These are phyloP conservation scores for Metschnikowia santaceciliae DNA, from an alignment of 805 yeast species.

Conservation along the genomic window DNA sequence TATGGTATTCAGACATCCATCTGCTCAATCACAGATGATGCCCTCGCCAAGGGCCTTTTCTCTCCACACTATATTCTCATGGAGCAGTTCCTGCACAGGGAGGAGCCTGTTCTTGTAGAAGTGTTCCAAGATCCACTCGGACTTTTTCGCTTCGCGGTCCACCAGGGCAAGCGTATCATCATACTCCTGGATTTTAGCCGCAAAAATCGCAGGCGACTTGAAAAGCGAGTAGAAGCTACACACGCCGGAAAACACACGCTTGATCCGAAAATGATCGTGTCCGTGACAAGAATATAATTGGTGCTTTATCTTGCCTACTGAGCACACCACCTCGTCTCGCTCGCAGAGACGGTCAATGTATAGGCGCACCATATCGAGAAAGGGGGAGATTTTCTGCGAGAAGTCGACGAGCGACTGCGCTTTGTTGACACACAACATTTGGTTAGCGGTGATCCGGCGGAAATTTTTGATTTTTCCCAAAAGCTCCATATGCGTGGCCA, in stretches of 20 bases:
- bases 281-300: conserved; percentile 9
- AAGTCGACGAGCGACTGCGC: conserved; percentile 9
- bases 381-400: conserved; percentile 7
- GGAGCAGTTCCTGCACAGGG: conserved; percentile 11
- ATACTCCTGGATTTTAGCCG: conserved; percentile 4
- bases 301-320: conserved; percentile 5
- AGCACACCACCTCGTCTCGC: conserved; percentile 12
- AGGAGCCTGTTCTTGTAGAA: conserved; percentile 10
- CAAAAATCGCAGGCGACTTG: conserved; percentile 6
- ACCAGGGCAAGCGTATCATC: conserved; percentile 8
- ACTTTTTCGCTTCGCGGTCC: conserved; percentile 6
- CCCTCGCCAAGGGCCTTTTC: conserved; percentile 12
- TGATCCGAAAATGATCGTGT: conserved; percentile 10
- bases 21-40: conserved; percentile 6
- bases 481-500: conserved; percentile 11
- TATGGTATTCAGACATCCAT: no score
- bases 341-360: conserved; percentile 9
- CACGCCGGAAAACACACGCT: conserved; percentile 9
- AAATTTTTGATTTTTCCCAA: conserved; percentile 7
- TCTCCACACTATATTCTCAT: conserved; percentile 7
- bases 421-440: conserved; percentile 5
- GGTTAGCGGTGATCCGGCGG: conserved; percentile 2
- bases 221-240: conserved; percentile 7
- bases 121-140: conserved; percentile 8
- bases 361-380: conserved; percentile 8